Evolutionary conservation across 352 stramenopile genomes (phyloP).

Genomic region (Albugo candida): DNA sequence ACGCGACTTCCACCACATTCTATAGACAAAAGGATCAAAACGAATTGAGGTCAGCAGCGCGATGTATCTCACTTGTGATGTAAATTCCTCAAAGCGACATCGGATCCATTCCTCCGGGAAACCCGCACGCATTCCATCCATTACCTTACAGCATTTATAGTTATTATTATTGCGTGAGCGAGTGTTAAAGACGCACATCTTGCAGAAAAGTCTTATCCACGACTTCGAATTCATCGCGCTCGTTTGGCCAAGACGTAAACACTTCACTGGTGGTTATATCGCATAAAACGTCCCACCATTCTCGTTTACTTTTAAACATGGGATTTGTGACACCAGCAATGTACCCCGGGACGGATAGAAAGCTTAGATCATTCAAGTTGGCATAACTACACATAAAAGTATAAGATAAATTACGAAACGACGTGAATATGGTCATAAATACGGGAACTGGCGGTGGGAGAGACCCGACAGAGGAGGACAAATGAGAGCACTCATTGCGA

Average conservation of each 20-base stretch:
- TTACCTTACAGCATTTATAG: constrained; percentile 17
- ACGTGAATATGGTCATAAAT: constrained; percentile 1
- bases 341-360: constrained; percentile 64
- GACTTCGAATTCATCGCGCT: constrained; percentile 58
- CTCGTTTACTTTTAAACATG: constrained; percentile 81
- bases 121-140: constrained; percentile 57
- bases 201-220: constrained; percentile 51
- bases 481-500: constrained; percentile 65
- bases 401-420: not conserved
- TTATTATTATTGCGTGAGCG: not conserved
- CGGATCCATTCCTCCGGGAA: constrained; percentile 77
- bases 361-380: constrained; percentile 77
- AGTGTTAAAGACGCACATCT: constrained; percentile 17
- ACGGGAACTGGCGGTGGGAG: constrained; percentile 63
- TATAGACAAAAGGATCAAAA: constrained; percentile 1
- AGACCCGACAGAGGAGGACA: constrained; percentile 62
- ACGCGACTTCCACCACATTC: constrained; percentile 62
- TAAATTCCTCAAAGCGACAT: constrained; percentile 79
- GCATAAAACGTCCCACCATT: constrained; percentile 83
- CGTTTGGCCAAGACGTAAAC: constrained; percentile 22
- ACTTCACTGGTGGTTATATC: constrained; percentile 73
- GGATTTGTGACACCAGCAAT: constrained; percentile 83
- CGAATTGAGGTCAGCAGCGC: not conserved
- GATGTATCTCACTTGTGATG: constrained; percentile 22
- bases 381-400: constrained; percentile 30